These are phyloP conservation scores for Globisporangium nunn DNA, from an alignment of 352 stramenopile genomes.

Conservation along the genomic window DNA sequence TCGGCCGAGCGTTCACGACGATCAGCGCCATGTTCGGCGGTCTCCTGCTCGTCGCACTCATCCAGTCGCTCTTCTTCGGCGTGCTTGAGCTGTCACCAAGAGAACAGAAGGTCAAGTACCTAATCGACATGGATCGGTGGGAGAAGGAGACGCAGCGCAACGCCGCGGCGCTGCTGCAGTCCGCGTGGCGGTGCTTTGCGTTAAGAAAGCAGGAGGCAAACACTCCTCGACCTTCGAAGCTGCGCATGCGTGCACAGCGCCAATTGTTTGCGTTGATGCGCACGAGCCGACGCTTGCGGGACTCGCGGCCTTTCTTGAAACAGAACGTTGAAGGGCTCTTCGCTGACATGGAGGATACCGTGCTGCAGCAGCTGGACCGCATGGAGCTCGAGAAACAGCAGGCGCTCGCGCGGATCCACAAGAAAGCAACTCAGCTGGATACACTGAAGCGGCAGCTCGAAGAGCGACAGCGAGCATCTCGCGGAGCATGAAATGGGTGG, in stretches of 20 bases:
- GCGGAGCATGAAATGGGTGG: neutral
- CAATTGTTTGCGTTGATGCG: conserved; percentile 8
- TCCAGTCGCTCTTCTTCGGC: conserved; percentile 73
- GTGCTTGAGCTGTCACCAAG: conserved; percentile 57
- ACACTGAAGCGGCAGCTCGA: conserved; percentile 7
- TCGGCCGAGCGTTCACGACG: conserved; percentile 48
- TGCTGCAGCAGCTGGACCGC: conserved; percentile 6
- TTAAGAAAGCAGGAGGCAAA: neutral
- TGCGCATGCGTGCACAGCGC: neutral
- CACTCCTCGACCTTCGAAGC: neutral
- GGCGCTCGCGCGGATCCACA: conserved; percentile 6
- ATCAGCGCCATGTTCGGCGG: conserved; percentile 66
- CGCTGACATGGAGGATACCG: conserved; percentile 7
- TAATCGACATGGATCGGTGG: conserved; percentile 60
- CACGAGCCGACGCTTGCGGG: conserved; percentile 1
- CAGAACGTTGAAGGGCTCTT: conserved; percentile 9
- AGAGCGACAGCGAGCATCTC: neutral
- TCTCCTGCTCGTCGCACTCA: conserved; percentile 56
- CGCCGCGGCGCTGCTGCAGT: conserved; percentile 36
- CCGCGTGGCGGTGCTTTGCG: conserved; percentile 22
- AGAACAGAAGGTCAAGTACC: conserved; percentile 54
- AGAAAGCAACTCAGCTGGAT: conserved; percentile 5
- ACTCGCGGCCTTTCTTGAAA: neutral
- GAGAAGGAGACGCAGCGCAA: conserved; percentile 35
- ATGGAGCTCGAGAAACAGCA: conserved; percentile 10